phyloP scores from a whole-genome alignment of 495 filamentous ascomycete species.

The Xylaria sp. region DNA sequence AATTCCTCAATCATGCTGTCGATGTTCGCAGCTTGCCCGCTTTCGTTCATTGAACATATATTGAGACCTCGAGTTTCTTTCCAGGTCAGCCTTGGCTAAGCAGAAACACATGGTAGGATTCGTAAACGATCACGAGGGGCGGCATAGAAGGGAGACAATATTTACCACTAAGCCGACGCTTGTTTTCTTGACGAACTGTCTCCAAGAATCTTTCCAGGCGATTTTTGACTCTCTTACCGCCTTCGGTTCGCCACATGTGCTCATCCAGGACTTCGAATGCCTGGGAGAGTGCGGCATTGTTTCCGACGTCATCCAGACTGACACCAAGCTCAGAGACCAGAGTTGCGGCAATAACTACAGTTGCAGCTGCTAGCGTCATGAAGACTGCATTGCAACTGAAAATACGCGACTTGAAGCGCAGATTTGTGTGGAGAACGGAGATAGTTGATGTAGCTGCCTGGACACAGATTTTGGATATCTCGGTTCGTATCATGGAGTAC shows the following conservation, averaged over 20 bases:
- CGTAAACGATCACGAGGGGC: background rate
- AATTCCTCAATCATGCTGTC: background rate
- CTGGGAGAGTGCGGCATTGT: background rate
- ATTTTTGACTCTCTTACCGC: background rate
- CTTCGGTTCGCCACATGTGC: background rate
- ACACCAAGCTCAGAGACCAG: background rate
- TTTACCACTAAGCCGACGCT: background rate
- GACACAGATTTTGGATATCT: background rate
- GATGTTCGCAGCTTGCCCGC: background rate
- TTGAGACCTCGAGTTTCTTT: background rate
- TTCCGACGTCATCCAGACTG: background rate
- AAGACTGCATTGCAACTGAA: background rate
- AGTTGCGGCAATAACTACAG: background rate
- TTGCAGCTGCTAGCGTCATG: background rate
- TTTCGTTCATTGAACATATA: background rate
- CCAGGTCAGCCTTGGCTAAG: background rate
- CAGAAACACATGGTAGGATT: background rate
- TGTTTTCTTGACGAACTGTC: background rate
- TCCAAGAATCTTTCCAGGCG: background rate
- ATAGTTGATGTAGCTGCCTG: background rate
- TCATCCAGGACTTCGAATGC: slow-evolving; percentile 1
- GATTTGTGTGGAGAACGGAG: background rate
- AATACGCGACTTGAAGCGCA: background rate
- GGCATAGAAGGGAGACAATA: background rate
- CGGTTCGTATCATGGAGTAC: background rate